phyloP scores from a whole-genome alignment of 257 asterid genomes.

The Ballota nigra region DNA sequence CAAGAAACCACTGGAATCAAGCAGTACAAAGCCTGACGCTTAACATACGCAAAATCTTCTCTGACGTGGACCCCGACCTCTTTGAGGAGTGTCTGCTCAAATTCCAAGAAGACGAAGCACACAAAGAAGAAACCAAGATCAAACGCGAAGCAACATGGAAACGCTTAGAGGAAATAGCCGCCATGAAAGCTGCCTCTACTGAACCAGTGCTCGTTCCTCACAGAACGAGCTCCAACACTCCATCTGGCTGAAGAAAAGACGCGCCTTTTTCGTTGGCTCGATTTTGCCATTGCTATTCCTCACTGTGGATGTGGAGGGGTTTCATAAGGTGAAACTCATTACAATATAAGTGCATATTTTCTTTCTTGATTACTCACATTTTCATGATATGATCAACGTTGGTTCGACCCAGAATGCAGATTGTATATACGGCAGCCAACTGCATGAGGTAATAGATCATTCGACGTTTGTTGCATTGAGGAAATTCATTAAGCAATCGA shows the following conservation, averaged over 20 bases:
- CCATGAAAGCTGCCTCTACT: not conserved
- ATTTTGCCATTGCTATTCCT: not conserved
- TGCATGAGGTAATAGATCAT: conserved; percentile 28
- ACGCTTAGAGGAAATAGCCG: conserved; percentile 31
- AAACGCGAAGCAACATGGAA: conserved; percentile 28
- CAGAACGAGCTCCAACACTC: conserved; percentile 15
- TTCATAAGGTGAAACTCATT: not conserved
- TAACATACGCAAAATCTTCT: conserved; percentile 34
- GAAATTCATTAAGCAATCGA: conserved; percentile 31
- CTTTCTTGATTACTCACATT: too few relatives aligned
- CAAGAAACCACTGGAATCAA: conserved; percentile 38
- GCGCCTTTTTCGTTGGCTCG: too few relatives aligned
- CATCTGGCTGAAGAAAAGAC: conserved; percentile 36
- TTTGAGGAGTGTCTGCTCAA: conserved; percentile 36
- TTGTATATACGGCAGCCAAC: conserved; percentile 44
- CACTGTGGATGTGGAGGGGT: conserved; percentile 9
- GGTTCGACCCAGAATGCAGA: conserved; percentile 31
- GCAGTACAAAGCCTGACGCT: conserved; percentile 38
- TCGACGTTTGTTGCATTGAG: conserved; percentile 25
- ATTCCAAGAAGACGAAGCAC: conserved; percentile 27
- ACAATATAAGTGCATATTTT: conserved; percentile 14
- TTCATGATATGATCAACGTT: too few relatives aligned
- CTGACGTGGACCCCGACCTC: conserved; percentile 33
- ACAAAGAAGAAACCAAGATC: conserved; percentile 13
- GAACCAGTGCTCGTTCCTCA: conserved; percentile 25